Base-by-base conservation (phyloP, 345 rosid genomes). In the Hirschfeldia incana region DNA sequence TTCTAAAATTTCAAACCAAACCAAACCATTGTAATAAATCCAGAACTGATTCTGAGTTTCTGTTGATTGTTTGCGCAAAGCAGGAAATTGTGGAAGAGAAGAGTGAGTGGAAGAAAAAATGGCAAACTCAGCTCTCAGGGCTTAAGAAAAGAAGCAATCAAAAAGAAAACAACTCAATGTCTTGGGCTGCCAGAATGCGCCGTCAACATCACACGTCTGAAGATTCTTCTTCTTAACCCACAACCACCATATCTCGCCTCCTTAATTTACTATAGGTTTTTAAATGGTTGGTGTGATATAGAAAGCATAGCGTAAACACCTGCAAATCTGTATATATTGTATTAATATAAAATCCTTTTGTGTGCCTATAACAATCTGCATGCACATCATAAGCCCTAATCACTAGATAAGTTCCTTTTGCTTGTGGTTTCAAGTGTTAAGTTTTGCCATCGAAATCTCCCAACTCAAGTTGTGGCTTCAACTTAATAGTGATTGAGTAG, bases 161-260 rank as follows among this genome's bases (percentile, higher is more conserved):
- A 55, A 87, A 83, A 84, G 96, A 89, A 29, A 82, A 85, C 0
- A 65, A 79, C 51, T 81, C 88, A 81, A 85, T 85, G 90, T 94
- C 97, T 32, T 94, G 97, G 98, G 98, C 88, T 65, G 97, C 95
- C 73, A 83, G 88, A 73, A 90, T 94, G 95, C 89, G 98, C 36
- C 80, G 78, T 74, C 91, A 89, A 77, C 65, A 17, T 34, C 60
- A 73, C 62, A 74, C 2, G 70, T 46, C 49, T 51, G 70, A 64
- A 30, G 79, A 80, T 51, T 16, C 75, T 61, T 15, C 66, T 49
- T 44, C 67, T 53, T 67, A 63, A 62, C 65, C 8, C 1, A 8
- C 4, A 5, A 16, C 4, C 16, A 42, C 28, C 29, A 36, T 65
- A 21, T 53, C 27, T 64, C 1, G 60, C 9, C n/a, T 57, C 3